Evolutionary conservation across 495 filamentous ascomycete genomes (phyloP), one percentile per base, ranked within the genome.

Genomic region (Cryomyces antarcticus): DNA sequence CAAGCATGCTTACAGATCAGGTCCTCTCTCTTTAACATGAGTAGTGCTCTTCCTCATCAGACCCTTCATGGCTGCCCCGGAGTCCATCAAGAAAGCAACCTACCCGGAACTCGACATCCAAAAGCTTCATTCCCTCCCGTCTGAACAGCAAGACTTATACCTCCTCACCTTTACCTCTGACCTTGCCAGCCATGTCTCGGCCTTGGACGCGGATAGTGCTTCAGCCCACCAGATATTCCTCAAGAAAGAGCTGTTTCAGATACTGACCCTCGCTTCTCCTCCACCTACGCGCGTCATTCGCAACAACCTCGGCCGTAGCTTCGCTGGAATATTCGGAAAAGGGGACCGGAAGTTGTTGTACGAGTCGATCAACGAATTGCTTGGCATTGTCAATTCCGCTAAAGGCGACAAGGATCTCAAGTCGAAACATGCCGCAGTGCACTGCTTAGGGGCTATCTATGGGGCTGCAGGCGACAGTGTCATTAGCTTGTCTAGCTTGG

Each of bases 141-240:
- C 84, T 30, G 89, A 96, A 64, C 88, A 99, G 55, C 92, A 96
- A 60, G 85, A 94, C 52, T 74, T 96, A 17, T 87, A 85, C 57
- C 71, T 99, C 45, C 67, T 96, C 41, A 92, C 78, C 36, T 95
- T 94, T 57, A 78, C 86, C 29, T 78, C 83, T 29, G 74, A 80
- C 38, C 70, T 96, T 39, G 80, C 78, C 46, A 78, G 79, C 47
- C 76, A 93, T 67, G 82, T 88, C 31, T 74, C 78, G 39, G 59
- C 62, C 13, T 70, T 95, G 29, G 71, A 77, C 43, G 63, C 72
- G 46, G 79, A 92, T 43, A 80, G 80, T 47, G 77, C 85, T 41
- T 87, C 83, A 34, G 72, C 79, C 4, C 78, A 93, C 59, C 89
- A 99, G 58, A 73, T 82, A 51, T 78, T 80, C 56, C 60, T 99